These are phyloP conservation scores for Tardiomyces depauwii DNA, from an alignment of 1,139 yeast species.

Conservation along the genomic window DNA sequence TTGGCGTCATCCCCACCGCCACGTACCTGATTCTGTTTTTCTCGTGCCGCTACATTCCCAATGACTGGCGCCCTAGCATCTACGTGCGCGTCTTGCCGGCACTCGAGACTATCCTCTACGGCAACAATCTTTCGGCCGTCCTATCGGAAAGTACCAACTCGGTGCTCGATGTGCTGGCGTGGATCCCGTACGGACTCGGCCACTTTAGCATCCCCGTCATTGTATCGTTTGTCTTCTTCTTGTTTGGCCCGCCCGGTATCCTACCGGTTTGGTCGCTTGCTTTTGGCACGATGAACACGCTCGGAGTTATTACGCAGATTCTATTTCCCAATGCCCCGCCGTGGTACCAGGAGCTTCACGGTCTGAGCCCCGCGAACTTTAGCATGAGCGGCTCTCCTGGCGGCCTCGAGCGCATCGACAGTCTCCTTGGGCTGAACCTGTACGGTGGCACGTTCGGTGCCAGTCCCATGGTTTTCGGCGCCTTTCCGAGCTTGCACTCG, in stretches of 20 bases:
- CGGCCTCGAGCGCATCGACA: slow-evolving; percentile 85
- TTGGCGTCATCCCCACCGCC: slow-evolving; percentile 75
- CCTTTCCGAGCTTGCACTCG: slow-evolving; percentile 92
- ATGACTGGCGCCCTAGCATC: slow-evolving; percentile 75
- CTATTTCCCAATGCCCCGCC: slow-evolving; percentile 96
- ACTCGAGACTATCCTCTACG: slow-evolving; percentile 85
- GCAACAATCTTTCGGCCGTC: slow-evolving; percentile 82
- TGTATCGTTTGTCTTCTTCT: slow-evolving; percentile 64
- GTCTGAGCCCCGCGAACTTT: slow-evolving; percentile 84
- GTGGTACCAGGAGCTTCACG: slow-evolving; percentile 86
- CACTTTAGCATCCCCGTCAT: slow-evolving; percentile 89
- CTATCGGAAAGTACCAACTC: slow-evolving; percentile 65
- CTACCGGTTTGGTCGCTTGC: slow-evolving; percentile 85
- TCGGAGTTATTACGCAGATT: slow-evolving; percentile 76
- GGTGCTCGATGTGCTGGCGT: slow-evolving; percentile 70
- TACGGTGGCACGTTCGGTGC: slow-evolving; percentile 79
- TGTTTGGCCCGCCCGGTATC: slow-evolving; percentile 90
- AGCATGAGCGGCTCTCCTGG: slow-evolving; percentile 94
- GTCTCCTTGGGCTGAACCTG: slow-evolving; percentile 66
- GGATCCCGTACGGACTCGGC: slow-evolving; percentile 91
- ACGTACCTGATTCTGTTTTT: slow-evolving; percentile 85
- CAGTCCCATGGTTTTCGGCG: slow-evolving; percentile 94
- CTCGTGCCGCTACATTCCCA: slow-evolving; percentile 67
- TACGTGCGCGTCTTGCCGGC: slow-evolving; percentile 89
- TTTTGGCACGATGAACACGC: slow-evolving; percentile 90